Evolutionary conservation across 441 rosid genomes (phyloP), one percentile per base, ranked within the genome.

Genomic region (Populus hybrid): DNA sequence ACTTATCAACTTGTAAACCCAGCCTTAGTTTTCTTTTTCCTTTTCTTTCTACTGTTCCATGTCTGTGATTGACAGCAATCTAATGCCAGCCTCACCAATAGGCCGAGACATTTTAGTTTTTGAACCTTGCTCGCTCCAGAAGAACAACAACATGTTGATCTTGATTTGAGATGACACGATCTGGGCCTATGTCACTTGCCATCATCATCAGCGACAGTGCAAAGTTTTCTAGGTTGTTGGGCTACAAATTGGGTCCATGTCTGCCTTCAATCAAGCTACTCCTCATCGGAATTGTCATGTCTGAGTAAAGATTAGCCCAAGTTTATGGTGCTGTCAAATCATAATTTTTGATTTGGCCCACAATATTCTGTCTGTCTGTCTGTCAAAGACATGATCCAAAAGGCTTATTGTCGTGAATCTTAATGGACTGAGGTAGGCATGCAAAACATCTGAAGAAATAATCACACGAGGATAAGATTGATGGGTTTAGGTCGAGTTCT

Each of bases 71-170:
- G 75, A 50, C 61, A 71, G 24, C 32, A 63, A 64, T 65, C 64
- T 18, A 75, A 66, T 75, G 71, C 65, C 66, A 69, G 42, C 73
- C 50, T n/a, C 11, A 30, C 21, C 23, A n/a, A 5, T 11, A 21
- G 30, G 68, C 54, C 78, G 57, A 54, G 34, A 76, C 35, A 76
- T 50, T 54, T 67, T 76, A 32, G 21, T 34, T 67, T 10, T 8
- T 32, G 46, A 34, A 75, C 0, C 50, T 69, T 69, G 35, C 73
- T 57, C 69, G 35, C 24, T 20, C 67, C n/a, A 10, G 36, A n/a
- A 46, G 32, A 30, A 46, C 46, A 32, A 32, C 32, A 30, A 21
- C 1, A 32, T 1, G 28, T 2, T n/a, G 72, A 69, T 35, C 46
- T 9, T 70, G 14, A 10, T 65, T 10, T 20, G 3, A n/a, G 28